Evolutionary conservation across 108 stramenopile genomes (phyloP), one percentile per base, ranked within the genome.

Genomic region (Seminavis robusta): DNA sequence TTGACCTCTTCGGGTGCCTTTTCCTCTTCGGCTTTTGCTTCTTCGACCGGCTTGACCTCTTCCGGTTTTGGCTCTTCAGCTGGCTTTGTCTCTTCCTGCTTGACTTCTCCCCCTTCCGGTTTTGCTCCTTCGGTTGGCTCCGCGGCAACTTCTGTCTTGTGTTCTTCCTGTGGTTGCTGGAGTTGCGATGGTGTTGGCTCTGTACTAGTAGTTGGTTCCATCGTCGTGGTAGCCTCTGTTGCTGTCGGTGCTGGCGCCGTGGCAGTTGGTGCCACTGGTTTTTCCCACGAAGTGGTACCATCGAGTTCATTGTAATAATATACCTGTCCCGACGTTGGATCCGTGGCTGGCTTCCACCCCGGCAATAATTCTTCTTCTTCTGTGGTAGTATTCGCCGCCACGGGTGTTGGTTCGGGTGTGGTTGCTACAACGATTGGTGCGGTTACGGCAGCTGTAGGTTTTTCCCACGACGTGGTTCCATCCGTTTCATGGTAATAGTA

Each of bases 401-500:
- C n/a, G n/a, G n/a, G n/a, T n/a, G n/a, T n/a, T n/a, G n/a, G n/a
- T n/a, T n/a, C n/a, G n/a, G n/a, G n/a, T n/a, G n/a, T n/a, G n/a
- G n/a, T n/a, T n/a, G n/a, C n/a, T n/a, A n/a, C n/a, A n/a, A n/a
- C n/a, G n/a, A n/a, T n/a, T n/a, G n/a, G n/a, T n/a, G n/a, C n/a
- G n/a, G n/a, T n/a, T n/a, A n/a, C 24, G 58, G 39, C 2, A 76
- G 76, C 80, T 23, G 67, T 65, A 0, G 88, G 88, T 47, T 79
- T 86, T 9, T 51, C 52, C 88, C 88, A 90, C n/a, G 84, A 70
- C 4, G 83, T 80, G 38, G 73, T 65, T 33, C 85, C 61, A 16
- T 82, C 82, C 52, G 69, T 74, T 5, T 67, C 55, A 54, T 86
- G 77, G 52, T 86, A 90, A 59, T 82, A 86, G 43, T 86, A 86